Evolutionary conservation across 73 alveolate species (phyloP).

Genomic region (Halteria grandinella): DNA sequence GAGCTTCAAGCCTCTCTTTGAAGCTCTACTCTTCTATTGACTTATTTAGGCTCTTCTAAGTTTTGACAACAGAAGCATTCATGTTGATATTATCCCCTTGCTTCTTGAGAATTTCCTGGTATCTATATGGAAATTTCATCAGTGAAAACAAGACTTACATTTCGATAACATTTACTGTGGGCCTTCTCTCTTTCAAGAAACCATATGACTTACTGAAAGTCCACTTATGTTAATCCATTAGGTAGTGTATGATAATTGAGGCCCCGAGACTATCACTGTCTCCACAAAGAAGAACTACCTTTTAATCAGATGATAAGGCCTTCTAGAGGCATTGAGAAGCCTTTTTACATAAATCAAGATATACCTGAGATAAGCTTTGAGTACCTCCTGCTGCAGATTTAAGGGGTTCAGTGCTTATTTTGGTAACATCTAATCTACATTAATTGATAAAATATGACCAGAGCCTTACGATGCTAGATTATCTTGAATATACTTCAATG

Average conservation of each 20-base stretch:
- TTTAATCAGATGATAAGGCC: background rate
- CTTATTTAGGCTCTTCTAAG: no score
- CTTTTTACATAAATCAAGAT: conserved; percentile 3
- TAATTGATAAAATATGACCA: background rate
- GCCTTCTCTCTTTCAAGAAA: conserved; percentile 24
- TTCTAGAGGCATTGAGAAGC: background rate
- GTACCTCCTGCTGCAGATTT: background rate
- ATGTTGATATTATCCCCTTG: no score
- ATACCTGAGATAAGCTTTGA: background rate
- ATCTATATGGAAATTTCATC: no score
- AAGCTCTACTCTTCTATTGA: no score
- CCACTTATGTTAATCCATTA: background rate
- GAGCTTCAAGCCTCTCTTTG: no score
- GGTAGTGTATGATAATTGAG: background rate
- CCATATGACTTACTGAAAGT: conserved; percentile 9
- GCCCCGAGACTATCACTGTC: conserved; percentile 38
- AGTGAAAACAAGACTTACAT: background rate
- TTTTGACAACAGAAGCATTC: no score
- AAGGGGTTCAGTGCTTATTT: background rate
- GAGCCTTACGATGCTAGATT: conserved; percentile 13
- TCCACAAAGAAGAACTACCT: background rate
- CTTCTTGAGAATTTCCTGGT: no score
- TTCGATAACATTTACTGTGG: conserved; percentile 6
- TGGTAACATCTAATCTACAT: background rate
- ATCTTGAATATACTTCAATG: background rate